Conservation (phyloP, 352 stramenopile genomes). For the Peronosclerospora sorghi region DNA sequence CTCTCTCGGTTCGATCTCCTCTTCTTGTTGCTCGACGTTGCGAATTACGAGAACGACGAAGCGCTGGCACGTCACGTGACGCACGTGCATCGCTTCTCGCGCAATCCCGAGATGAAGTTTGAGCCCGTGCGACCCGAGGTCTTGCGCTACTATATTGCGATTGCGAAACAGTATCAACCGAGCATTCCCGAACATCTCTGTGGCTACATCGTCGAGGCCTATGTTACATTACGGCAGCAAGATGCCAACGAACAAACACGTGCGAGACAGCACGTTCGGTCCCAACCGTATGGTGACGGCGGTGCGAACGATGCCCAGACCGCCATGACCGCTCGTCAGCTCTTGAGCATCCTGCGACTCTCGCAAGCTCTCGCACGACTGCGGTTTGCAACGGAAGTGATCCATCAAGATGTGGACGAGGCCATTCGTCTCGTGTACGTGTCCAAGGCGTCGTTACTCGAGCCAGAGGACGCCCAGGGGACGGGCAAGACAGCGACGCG, state of each 20-base stretch:
- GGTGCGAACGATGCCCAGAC: slow-evolving; percentile 88
- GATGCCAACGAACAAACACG: slow-evolving; percentile 76
- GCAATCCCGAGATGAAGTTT: slow-evolving; percentile 87
- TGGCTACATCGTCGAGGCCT: slow-evolving; percentile 97
- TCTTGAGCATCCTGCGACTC: slow-evolving; percentile 97
- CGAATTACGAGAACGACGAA: slow-evolving; percentile 88
- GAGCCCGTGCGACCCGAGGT: slow-evolving; percentile 88
- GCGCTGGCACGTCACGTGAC: slow-evolving; percentile 88
- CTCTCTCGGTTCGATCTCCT: slow-evolving; percentile 99
- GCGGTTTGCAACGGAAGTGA: slow-evolving; percentile 92
- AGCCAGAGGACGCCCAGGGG: slow-evolving; percentile 69
- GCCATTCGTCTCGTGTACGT: slow-evolving; percentile 94
- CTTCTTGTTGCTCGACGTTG: slow-evolving; percentile 96
- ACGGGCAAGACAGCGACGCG: slow-evolving; percentile 8
- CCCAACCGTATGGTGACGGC: slow-evolving; percentile 27
- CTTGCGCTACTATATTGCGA: slow-evolving; percentile 81
- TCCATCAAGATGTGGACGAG: slow-evolving; percentile 96
- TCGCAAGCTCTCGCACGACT: slow-evolving; percentile 94
- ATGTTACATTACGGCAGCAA: slow-evolving; percentile 93
- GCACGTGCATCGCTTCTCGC: slow-evolving; percentile 85
- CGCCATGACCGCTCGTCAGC: slow-evolving; percentile 96
- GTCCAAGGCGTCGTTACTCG: slow-evolving; percentile 91
- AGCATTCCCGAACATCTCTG: slow-evolving; percentile 89
- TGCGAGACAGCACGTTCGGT: slow-evolving; percentile 42
- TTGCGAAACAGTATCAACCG: slow-evolving; percentile 80